phyloP scores from a whole-genome alignment of 352 stramenopile genomes.

The Phytophthora multivora region DNA sequence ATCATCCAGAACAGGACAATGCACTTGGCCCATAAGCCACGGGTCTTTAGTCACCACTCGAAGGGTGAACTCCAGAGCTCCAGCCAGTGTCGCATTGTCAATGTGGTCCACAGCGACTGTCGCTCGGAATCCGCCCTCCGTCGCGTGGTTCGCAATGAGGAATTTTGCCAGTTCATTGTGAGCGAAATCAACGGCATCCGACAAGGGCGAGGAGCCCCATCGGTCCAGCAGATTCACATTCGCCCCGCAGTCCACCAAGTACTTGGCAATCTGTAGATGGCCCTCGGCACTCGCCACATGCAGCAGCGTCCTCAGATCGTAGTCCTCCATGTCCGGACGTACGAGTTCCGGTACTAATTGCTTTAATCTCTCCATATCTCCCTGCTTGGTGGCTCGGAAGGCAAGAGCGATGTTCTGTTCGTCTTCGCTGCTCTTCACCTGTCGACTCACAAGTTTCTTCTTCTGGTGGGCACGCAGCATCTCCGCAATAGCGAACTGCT shows the following conservation, averaged over 20 bases:
- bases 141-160: conserved; percentile 64
- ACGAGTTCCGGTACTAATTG: conserved; percentile 61
- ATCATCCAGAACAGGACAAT: conserved; percentile 69
- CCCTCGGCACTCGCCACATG: conserved; percentile 80
- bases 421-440: conserved; percentile 41
- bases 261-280: conserved; percentile 56
- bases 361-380: conserved; percentile 51
- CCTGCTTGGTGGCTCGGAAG: conserved; percentile 62
- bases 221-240: conserved; percentile 84
- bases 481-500: conserved; percentile 57
- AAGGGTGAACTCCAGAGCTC: conserved; percentile 70
- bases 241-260: conserved; percentile 68
- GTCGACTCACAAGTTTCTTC: conserved; percentile 40
- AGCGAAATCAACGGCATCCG: conserved; percentile 78
- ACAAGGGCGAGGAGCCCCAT: conserved; percentile 76
- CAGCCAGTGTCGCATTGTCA: conserved; percentile 57
- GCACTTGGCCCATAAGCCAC: conserved; percentile 79
- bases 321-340: conserved; percentile 74
- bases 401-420: conserved; percentile 53
- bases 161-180: conserved; percentile 79
- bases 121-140: conserved; percentile 61
- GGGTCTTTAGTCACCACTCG: conserved; percentile 66
- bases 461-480: conserved; percentile 71
- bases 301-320: conserved; percentile 71
- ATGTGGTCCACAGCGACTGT: conserved; percentile 67